A percentile compares a stretch with the other conserved stretches of the same genome.
Evolutionary conservation across 805 yeast species (phyloP).

Genomic region (Barnettozyma pratensis): DNA sequence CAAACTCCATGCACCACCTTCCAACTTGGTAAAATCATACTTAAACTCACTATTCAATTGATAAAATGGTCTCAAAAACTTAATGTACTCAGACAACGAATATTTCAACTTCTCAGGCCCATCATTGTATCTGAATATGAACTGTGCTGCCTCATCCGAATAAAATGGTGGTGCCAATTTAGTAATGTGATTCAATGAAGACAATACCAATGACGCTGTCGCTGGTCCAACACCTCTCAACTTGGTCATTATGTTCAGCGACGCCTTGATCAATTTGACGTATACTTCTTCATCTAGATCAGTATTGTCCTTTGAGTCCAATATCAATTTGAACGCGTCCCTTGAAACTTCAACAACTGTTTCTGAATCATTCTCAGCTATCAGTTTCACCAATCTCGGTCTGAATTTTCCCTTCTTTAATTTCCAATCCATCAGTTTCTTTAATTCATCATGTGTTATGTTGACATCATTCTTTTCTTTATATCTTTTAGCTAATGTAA

Average conservation of each 20-base stretch:
- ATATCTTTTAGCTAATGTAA: conserved; percentile 6
- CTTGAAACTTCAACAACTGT: conserved; percentile 8
- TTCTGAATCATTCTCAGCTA: conserved; percentile 16
- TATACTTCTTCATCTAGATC: conserved; percentile 8
- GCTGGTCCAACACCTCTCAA: conserved; percentile 27
- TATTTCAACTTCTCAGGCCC: conserved; percentile 18
- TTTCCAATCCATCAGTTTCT: conserved; percentile 24
- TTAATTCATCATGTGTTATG: conserved; percentile 17
- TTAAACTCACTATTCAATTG: conserved; percentile 9
- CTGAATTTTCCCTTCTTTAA: conserved; percentile 25
- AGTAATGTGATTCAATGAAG: conserved; percentile 13
- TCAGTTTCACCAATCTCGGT: conserved; percentile 20
- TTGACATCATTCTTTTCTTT: not conserved
- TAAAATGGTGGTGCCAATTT: conserved; percentile 23
- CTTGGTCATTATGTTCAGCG: conserved; percentile 7
- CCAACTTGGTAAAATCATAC: conserved; percentile 14
- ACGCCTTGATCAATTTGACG: conserved; percentile 5
- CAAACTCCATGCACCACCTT: conserved; percentile 22
- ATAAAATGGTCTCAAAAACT: conserved; percentile 12
- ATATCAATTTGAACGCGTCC: conserved; percentile 11
- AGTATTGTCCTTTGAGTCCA: not conserved
- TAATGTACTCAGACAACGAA: conserved; percentile 17
- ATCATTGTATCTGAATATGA: conserved; percentile 6
- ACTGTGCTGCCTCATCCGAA: conserved; percentile 23
- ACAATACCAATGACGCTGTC: conserved; percentile 22